Evolutionary conservation across 2,329 filamentous ascomycete species (phyloP), one percentile per base, ranked within the genome.

Genomic region (Pseudogymnoascus sp.): DNA sequence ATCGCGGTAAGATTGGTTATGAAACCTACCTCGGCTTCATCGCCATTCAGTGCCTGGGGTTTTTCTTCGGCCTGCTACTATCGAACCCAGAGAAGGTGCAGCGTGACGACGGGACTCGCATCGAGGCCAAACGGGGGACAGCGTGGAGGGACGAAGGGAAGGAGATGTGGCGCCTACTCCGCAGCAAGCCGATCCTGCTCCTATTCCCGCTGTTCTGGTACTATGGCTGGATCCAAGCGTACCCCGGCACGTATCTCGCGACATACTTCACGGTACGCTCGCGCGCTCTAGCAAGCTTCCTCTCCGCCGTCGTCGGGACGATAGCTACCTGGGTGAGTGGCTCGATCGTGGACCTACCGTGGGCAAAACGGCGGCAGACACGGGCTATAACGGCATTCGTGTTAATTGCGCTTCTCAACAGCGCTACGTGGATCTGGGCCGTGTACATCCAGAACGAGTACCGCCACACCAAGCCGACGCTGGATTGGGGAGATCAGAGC

Each of bases 381-480:
- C 73, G 79, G 14, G 78, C 79, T 14, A 64, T 77, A 7, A 64
- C 67, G 16, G 76, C 77, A 1, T 81, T 75, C 64, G 64, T 69
- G 18, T 63, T 80, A 5, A 78, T 81, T 14, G 75, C 77, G 0
- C 59, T 72, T 6, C 66, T 80, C 23, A 78, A 79, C 66, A 77
- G 73, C 28, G 73, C 75, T 0, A 78, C 76, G 0, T 81, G 78
- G 78, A 77, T 78, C 12, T 81, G 79, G 76, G 78, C 75, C 2
- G 75, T 79, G 34, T 71, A 77, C 14, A 75, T 81, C 37, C 78
- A 81, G 64, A 75, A 79, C 61, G 77, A 79, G 64, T 81, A 79
- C 69, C 73, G 75, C 4, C 69, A 72, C n/a, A 78, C 75, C 1
- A 67, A 72, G 1, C 78, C 78, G 0, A 70, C 75, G 1, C 69